A percentile compares a stretch with the other conserved stretches of the same genome.
Conservation (phyloP, 2,329 filamentous ascomycete species). For the Talaromyces pinophilus region DNA sequence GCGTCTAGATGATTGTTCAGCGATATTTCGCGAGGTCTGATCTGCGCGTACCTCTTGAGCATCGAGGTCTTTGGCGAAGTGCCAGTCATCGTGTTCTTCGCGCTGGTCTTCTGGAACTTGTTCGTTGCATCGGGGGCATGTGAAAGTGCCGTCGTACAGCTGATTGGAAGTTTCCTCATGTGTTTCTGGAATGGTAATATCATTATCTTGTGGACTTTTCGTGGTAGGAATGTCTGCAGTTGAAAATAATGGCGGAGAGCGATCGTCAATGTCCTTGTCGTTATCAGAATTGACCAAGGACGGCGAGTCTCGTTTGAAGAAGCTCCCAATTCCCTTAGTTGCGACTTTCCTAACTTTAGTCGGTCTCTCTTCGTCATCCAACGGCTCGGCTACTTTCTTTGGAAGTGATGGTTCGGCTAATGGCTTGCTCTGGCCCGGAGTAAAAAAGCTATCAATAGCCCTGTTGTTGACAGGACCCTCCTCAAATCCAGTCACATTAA, state of each 20-base stretch:
- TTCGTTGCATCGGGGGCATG: constrained; percentile 67
- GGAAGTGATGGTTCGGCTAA: constrained; percentile 36
- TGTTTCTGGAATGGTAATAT: not conserved
- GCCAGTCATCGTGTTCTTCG: constrained; percentile 87
- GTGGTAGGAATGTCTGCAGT: not conserved
- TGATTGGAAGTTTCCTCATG: not conserved
- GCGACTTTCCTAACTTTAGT: constrained; percentile 52
- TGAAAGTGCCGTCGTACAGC: constrained; percentile 34
- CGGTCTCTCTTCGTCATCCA: constrained; percentile 24
- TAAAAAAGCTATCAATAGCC: constrained; percentile 82
- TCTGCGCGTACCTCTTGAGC: constrained; percentile 57
- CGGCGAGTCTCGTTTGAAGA: constrained; percentile 52
- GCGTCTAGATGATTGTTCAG: constrained; percentile 24
- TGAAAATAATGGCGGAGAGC: not conserved
- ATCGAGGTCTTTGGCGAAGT: constrained; percentile 85
- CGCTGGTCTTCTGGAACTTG: constrained; percentile 60
- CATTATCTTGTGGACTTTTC: not conserved
- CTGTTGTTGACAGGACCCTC: constrained; percentile 80
- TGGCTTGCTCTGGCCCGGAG: constrained; percentile 62
- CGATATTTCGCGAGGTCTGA: constrained; percentile 16
- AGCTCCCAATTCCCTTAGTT: constrained; percentile 58
- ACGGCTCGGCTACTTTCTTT: constrained; percentile 25
- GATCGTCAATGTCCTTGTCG: not conserved
- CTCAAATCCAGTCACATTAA: constrained; percentile 90
- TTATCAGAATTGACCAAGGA: not conserved